phyloP scores from a whole-genome alignment of 768 basidiomycete genomes.

The Rhizopogon salebrosus region DNA sequence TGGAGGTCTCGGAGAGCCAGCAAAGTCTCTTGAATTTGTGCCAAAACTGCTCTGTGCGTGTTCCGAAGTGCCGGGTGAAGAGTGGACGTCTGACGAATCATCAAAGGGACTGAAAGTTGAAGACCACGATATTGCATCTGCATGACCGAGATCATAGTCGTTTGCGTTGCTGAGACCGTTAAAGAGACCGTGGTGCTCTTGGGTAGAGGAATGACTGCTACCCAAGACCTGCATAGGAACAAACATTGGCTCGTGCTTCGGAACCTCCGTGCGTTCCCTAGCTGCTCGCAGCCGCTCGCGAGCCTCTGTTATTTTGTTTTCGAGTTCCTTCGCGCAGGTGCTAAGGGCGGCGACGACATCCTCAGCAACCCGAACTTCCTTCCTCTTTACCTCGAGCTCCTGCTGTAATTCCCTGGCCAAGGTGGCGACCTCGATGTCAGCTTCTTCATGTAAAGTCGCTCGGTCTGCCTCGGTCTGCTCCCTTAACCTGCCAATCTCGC shows the following conservation, averaged over 20 bases:
- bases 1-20: slow-evolving; percentile 22
- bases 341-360: slow-evolving; percentile 60
- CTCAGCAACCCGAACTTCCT: slow-evolving; percentile 55
- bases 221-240: slow-evolving; percentile 21
- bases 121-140: slow-evolving; percentile 17
- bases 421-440: slow-evolving; percentile 36
- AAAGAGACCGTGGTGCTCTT: slow-evolving; percentile 3
- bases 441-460: slow-evolving; percentile 42
- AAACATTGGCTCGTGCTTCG: slow-evolving; percentile 38
- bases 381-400: slow-evolving; percentile 49
- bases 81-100: slow-evolving; percentile 10
- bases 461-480: slow-evolving; percentile 53
- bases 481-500: slow-evolving; percentile 54
- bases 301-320: slow-evolving; percentile 62
- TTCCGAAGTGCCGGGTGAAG: slow-evolving; percentile 12
- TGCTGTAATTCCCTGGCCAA: slow-evolving; percentile 40
- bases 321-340: slow-evolving; percentile 65
- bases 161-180: slow-evolving; percentile 6
- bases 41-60: slow-evolving; percentile 4
- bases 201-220: slow-evolving; percentile 3
- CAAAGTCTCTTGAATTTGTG: slow-evolving; percentile 11
- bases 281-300: slow-evolving; percentile 54
- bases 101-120: slow-evolving; percentile 29
- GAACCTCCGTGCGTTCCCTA: slow-evolving; percentile 52
- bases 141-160: slow-evolving; percentile 8